Conservation (phyloP, 306 rosid genomes). For the Luffa acutangula region DNA sequence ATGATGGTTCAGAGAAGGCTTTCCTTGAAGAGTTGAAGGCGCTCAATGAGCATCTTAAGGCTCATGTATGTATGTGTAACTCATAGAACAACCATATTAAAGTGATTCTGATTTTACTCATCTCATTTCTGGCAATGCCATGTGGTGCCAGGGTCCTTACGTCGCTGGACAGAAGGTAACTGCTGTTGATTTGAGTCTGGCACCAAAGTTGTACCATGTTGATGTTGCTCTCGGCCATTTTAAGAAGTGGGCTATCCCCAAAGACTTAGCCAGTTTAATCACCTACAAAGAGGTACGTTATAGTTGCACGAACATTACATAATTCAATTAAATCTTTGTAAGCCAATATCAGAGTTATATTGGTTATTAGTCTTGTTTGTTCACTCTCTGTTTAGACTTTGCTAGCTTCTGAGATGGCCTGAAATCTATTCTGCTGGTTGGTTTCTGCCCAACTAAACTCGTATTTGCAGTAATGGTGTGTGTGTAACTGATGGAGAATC, state of each 20-base stretch:
- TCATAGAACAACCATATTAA: neutral
- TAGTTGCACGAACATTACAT: neutral
- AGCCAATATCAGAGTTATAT: neutral
- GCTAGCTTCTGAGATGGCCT: neutral
- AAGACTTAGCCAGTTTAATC: slow-evolving; percentile 33
- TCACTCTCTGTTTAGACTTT: neutral
- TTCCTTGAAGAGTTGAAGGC: slow-evolving; percentile 61
- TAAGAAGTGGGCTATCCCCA: slow-evolving; percentile 80
- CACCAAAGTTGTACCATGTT: slow-evolving; percentile 81
- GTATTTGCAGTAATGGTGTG: neutral
- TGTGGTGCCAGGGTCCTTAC: slow-evolving; percentile 60
- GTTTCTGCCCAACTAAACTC: neutral
- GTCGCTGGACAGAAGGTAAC: slow-evolving; percentile 75
- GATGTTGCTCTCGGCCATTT: slow-evolving; percentile 66
- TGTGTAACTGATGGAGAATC: neutral
- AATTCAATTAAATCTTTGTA: neutral
- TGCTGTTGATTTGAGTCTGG: slow-evolving; percentile 81
- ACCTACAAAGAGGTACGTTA: slow-evolving; percentile 37
- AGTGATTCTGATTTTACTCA: neutral
- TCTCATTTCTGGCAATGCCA: slow-evolving; percentile 10
- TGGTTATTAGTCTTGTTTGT: neutral
- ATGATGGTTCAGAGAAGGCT: slow-evolving; percentile 78
- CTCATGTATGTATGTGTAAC: slow-evolving; percentile 38
- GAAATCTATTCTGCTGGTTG: neutral
- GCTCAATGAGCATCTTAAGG: slow-evolving; percentile 70